phyloP scores from a whole-genome alignment of 2,329 filamentous ascomycete genomes.

The Colletotrichum echinochloae region DNA sequence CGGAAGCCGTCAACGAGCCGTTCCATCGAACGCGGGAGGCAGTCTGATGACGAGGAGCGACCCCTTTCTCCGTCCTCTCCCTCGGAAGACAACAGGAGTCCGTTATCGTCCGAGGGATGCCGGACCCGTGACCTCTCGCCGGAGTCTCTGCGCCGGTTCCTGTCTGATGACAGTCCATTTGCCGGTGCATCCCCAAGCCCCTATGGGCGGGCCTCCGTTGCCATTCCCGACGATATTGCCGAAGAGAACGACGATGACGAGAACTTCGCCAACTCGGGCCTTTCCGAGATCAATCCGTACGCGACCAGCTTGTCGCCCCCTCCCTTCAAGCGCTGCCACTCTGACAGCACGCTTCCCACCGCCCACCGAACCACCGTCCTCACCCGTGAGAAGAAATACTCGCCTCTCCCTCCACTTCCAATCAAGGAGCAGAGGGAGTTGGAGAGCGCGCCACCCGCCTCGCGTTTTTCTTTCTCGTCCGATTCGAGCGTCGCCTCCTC shows the following conservation, averaged over 20 bases:
- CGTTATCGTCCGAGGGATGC: slow-evolving; percentile 55
- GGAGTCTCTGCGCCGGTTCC: slow-evolving; percentile 65
- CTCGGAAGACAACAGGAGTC: slow-evolving; percentile 49
- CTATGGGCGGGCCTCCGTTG: slow-evolving; percentile 48
- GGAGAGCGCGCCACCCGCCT: slow-evolving; percentile 38
- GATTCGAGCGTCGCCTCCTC: slow-evolving; percentile 51
- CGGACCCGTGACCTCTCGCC: slow-evolving; percentile 67
- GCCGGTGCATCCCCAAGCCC: slow-evolving; percentile 32
- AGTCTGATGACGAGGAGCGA: slow-evolving; percentile 46
- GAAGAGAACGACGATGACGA: slow-evolving; percentile 63
- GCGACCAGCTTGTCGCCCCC: slow-evolving; percentile 65
- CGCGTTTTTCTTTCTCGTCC: slow-evolving; percentile 49
- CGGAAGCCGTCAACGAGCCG: slow-evolving; percentile 52
- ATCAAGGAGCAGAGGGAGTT: slow-evolving; percentile 14
- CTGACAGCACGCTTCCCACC: slow-evolving; percentile 47
- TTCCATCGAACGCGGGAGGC: slow-evolving; percentile 51
- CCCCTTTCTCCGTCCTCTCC: slow-evolving; percentile 42
- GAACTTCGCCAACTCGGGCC: slow-evolving; percentile 69
- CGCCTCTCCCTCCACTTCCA: slow-evolving; percentile 29
- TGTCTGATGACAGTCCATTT: slow-evolving; percentile 59
- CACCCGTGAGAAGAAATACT: slow-evolving; percentile 43
- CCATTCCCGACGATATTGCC: slow-evolving; percentile 52
- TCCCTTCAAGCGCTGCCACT: slow-evolving; percentile 57
- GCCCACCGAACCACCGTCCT: slow-evolving; percentile 44
- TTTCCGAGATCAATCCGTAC: slow-evolving; percentile 58